These are phyloP conservation scores for Calocybe indica DNA, from an alignment of 768 basidiomycete species.

Conservation along the genomic window DNA sequence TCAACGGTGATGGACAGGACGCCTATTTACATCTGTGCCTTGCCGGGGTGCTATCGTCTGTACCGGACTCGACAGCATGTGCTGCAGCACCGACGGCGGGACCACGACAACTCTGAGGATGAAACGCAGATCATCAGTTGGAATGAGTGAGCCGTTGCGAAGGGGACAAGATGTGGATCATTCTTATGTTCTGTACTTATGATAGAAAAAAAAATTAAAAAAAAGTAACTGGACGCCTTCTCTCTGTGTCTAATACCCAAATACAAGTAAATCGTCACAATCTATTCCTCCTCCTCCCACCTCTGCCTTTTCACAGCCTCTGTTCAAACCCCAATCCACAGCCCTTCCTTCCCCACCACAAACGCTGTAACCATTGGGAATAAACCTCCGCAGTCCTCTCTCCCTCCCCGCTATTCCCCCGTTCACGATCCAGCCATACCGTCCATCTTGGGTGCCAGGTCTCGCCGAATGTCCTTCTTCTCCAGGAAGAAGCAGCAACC, in stretches of 20 bases:
- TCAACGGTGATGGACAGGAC: slow-evolving; percentile 39
- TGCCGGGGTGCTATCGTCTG: slow-evolving; percentile 63
- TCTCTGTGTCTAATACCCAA: neutral
- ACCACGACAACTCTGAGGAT: slow-evolving; percentile 52
- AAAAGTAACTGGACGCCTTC: slow-evolving; percentile 1
- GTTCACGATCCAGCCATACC: slow-evolving; percentile 47
- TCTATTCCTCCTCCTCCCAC: neutral
- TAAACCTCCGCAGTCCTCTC: slow-evolving; percentile 12
- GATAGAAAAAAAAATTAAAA: slow-evolving; percentile 1
- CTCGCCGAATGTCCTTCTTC: slow-evolving; percentile 91
- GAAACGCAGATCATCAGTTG: slow-evolving; percentile 60
- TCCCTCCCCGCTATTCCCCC: slow-evolving; percentile 11
- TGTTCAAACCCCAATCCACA: neutral
- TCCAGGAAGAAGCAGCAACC: slow-evolving; percentile 76
- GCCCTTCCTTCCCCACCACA: neutral
- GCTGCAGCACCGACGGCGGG: slow-evolving; percentile 66
- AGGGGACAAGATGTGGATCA: slow-evolving; percentile 1
- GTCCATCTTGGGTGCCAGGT: slow-evolving; percentile 45
- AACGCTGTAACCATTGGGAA: slow-evolving; percentile 13
- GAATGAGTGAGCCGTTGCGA: slow-evolving; percentile 42
- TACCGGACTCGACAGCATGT: slow-evolving; percentile 67
- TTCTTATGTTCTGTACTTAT: neutral
- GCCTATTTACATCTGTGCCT: slow-evolving; percentile 74
- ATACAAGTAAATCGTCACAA: slow-evolving; percentile 1
- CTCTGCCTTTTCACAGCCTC: neutral